These are phyloP conservation scores for Debaryomyces singareniensis DNA, from an alignment of 1,139 yeast species.

Conservation along the genomic window DNA sequence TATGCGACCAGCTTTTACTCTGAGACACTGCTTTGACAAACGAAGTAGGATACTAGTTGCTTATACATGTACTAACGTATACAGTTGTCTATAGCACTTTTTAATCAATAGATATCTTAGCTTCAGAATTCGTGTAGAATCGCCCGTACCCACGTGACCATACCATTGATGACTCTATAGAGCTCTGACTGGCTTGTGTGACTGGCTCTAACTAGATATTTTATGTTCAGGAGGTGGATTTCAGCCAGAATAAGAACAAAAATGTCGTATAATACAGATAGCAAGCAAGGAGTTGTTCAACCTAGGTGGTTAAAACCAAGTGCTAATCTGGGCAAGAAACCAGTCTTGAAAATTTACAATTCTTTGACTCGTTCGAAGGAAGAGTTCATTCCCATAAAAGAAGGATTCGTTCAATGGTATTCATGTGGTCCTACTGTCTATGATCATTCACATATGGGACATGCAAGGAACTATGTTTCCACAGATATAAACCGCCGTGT, in stretches of 20 bases:
- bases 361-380: slow-evolving; percentile 79
- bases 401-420: slow-evolving; percentile 81
- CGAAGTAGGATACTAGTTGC: no score
- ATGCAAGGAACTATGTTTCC: slow-evolving; percentile 93
- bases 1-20: slow-evolving; percentile 39
- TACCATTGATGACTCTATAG: background rate
- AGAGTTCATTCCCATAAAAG: slow-evolving; percentile 59
- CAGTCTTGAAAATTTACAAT: slow-evolving; percentile 49
- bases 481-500: slow-evolving; percentile 89
- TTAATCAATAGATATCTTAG: background rate
- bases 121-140: background rate
- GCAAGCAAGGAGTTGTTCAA: slow-evolving; percentile 26
- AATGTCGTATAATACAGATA: slow-evolving; percentile 9
- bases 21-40: no score
- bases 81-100: background rate
- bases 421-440: slow-evolving; percentile 99
- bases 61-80: no score
- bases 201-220: background rate
- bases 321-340: slow-evolving; percentile 9
- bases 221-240: background rate
- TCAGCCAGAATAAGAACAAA: background rate
- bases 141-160: background rate
- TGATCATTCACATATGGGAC: slow-evolving; percentile 98
- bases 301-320: slow-evolving; percentile 36
- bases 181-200: background rate